A percentile compares a stretch with the other conserved stretches of the same genome.
Evolutionary conservation across 2,329 filamentous ascomycete genomes (phyloP).

Genomic region (Gnomoniopsis smithogilvyi): DNA sequence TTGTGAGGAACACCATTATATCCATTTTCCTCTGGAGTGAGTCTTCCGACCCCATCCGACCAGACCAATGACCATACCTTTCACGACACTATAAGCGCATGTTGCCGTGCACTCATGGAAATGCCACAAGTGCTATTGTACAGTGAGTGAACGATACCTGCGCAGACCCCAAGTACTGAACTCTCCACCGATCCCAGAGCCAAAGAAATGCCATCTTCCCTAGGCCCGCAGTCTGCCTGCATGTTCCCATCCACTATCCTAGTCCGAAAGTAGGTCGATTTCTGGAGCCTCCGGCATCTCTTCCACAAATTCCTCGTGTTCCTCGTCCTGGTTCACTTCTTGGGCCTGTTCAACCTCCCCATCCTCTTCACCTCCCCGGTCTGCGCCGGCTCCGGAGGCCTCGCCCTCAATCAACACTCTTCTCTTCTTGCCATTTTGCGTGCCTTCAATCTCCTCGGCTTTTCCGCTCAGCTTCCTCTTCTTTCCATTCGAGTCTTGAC

Average conservation of each 20-base stretch:
- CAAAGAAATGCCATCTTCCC: background rate
- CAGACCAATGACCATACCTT: background rate
- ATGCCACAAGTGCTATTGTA: background rate
- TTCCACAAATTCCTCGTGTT: background rate
- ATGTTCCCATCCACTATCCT: background rate
- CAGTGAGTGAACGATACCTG: background rate
- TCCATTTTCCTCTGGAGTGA: background rate
- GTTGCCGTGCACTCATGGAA: background rate
- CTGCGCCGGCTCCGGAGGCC: slow-evolving; percentile 32
- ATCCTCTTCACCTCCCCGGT: background rate
- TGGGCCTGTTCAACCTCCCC: background rate
- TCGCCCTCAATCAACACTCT: background rate
- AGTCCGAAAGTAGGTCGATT: background rate
- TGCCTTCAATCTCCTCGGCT: slow-evolving; percentile 15
- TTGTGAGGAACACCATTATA: background rate
- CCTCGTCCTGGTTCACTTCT: background rate
- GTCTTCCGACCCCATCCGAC: background rate
- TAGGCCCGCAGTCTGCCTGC: no score
- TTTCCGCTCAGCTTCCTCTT: slow-evolving; percentile 38
- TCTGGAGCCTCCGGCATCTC: background rate
- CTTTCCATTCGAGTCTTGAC: slow-evolving; percentile 34
- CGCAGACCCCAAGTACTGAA: background rate
- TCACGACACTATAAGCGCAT: no score
- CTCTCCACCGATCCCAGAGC: background rate
- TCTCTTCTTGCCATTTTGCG: slow-evolving; percentile 40